Base-by-base conservation (phyloP, 1,284 basidiomycete species). In the Neotropicomus parvogracilis region DNA sequence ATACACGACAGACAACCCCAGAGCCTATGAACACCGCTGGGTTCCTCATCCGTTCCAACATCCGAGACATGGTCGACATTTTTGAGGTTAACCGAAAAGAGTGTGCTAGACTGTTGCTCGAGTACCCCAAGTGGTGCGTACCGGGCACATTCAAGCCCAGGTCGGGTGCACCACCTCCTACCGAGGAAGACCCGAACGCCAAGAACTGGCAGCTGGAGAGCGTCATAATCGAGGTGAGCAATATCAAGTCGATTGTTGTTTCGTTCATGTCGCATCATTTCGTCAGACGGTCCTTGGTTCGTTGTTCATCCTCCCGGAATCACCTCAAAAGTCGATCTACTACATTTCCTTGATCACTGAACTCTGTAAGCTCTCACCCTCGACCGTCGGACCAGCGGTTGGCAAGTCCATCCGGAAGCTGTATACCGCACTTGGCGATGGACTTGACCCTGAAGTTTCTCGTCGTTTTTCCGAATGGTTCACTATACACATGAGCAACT, bases 81-180 rank as follows among this genome's bases (percentile, higher is more conserved):
- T 99, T 91, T 64, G 95, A 99, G 67, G 82, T 97, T 40, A 99
- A 99, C 67, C 82, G 95, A 46, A 97, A 97, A 67, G 95, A 99
- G 61, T 91, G 88, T 58, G 92, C 95, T 2, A 78, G 88, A 11
- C 70, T 97, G 11, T 75, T 99, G 3, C 77, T 98, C 33, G 88
- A 94, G 58, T 83, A 93, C 42, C 90, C 92, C 0, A 88, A 87
- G 59, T 97, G 93, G 89, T 78, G 87, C 43, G 67, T 85, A 1
- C 74, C 78, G 7, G 91, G 91, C 2, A 93, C 91, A 0, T 98
- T 97, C 77, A 88, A 85, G 58, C 78, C 82, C 8, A 79, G 75
- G 60, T 77, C 81, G 7, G 80, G 78, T 11, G 78, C 80, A 12
- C 74, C 77, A 21, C 64, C 67, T 11, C 20, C 44, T n/a, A 68